Evolutionary conservation across 2,329 filamentous ascomycete species (phyloP).

Genomic region (Colletotrichum sp.): DNA sequence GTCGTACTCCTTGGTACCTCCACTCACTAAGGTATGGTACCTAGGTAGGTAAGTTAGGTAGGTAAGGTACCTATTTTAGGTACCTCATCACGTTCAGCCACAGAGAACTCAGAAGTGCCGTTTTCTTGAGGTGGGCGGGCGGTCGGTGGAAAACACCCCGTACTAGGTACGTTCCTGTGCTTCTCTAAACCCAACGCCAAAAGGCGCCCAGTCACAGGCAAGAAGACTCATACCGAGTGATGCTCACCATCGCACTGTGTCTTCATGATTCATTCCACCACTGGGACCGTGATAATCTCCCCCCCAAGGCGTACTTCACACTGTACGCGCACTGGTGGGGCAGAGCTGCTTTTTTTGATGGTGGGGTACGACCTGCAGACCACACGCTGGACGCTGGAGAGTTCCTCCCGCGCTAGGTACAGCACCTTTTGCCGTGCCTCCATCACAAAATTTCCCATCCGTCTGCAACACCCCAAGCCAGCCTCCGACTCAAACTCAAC

Average conservation of each 20-base stretch:
- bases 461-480: not conserved
- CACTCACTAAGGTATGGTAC: not conserved
- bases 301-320: not conserved
- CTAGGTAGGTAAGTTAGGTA: not conserved
- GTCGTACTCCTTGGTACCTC: not conserved
- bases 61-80: too few species aligned
- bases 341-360: conserved; percentile 14
- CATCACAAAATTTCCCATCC: conserved; percentile 15
- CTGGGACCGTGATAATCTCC: not conserved
- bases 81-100: not conserved
- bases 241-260: not conserved
- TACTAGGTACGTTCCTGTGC: not conserved
- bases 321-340: not conserved
- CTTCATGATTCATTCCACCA: not conserved
- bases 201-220: not conserved
- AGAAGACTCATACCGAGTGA: not conserved
- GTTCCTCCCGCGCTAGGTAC: conserved; percentile 4
- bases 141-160: not conserved
- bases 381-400: not conserved
- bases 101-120: not conserved
- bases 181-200: not conserved
- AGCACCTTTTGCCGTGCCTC: not conserved
- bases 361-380: conserved; percentile 21
- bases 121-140: not conserved
- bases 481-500: not conserved